Percentiles rank a stretch among this genome's conserved stretches.
Evolutionary conservation across 169 alveolate genomes (phyloP).

Genomic region (Cryptosporidium tyzzeri): DNA sequence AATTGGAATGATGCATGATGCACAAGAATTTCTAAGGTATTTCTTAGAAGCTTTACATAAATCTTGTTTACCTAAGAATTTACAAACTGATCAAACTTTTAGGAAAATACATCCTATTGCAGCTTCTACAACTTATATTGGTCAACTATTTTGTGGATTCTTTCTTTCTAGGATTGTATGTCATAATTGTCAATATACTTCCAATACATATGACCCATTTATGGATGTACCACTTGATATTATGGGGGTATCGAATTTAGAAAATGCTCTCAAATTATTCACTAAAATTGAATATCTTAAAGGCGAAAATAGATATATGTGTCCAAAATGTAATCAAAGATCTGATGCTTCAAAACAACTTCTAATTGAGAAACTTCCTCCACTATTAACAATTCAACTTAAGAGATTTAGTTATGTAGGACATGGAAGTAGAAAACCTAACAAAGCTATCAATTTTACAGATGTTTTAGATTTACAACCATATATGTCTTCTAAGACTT

Average conservation of each 20-base stretch:
- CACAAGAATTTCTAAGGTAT: conserved; percentile 81
- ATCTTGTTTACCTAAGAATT: conserved; percentile 58
- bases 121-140: conserved; percentile 79
- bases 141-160: conserved; percentile 82
- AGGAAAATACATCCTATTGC: conserved; percentile 77
- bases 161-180: conserved; percentile 79
- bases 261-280: conserved; percentile 78
- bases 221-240: conserved; percentile 80
- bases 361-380: conserved; percentile 59
- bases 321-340: conserved; percentile 55
- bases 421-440: conserved; percentile 64
- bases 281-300: conserved; percentile 76
- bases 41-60: conserved; percentile 79
- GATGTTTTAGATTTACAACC: conserved; percentile 50
- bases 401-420: conserved; percentile 72
- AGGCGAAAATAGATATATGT: conserved; percentile 80
- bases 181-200: conserved; percentile 70
- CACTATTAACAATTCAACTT: conserved; percentile 59
- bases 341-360: conserved; percentile 70
- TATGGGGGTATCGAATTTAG: conserved; percentile 77
- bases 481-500: conserved; percentile 23
- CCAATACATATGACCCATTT: conserved; percentile 79
- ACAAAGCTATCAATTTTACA: conserved; percentile 24
- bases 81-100: conserved; percentile 48
- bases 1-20: conserved; percentile 81